These are phyloP conservation scores for Selenicereus undatus DNA, from an alignment of 148 eudicot genomes.

Conservation along the genomic window DNA sequence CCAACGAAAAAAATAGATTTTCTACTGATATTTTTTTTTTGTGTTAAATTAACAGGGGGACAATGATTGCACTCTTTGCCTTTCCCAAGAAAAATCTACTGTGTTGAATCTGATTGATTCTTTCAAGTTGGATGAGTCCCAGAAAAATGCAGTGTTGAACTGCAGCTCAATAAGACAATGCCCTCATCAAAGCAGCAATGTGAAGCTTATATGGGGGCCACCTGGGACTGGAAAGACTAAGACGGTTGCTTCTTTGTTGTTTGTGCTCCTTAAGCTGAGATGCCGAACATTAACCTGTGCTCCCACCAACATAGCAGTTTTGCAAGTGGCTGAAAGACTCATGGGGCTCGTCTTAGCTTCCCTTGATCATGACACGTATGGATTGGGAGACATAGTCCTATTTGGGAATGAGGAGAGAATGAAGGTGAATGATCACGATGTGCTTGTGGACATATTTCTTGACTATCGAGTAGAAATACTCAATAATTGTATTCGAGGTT, in stretches of 20 bases:
- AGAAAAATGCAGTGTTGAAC: conserved; percentile 25
- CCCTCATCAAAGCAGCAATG: conserved; percentile 10
- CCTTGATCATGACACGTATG: conserved; percentile 13
- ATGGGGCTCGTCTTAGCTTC: conserved; percentile 24
- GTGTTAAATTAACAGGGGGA: conserved; percentile 19
- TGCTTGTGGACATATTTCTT: conserved; percentile 39
- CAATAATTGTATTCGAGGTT: conserved; percentile 33
- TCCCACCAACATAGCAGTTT: conserved; percentile 56
- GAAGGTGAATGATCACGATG: conserved; percentile 36
- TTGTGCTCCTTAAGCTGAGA: conserved; percentile 30
- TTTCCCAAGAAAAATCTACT: background rate
- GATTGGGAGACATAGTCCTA: conserved; percentile 41
- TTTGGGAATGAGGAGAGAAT: conserved; percentile 39
- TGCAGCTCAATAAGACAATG: conserved; percentile 21
- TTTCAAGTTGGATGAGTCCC: conserved; percentile 22
- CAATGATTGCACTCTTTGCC: conserved; percentile 13
- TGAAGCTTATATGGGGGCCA: conserved; percentile 66
- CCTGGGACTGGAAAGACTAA: conserved; percentile 72
- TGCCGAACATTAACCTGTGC: conserved; percentile 54
- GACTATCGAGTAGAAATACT: conserved; percentile 27
- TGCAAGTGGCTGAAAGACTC: conserved; percentile 40
- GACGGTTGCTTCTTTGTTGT: conserved; percentile 42
- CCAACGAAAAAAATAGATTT: background rate
- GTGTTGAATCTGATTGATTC: background rate
- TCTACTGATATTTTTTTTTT: background rate